Percentiles rank a stretch among this genome's conserved stretches.
Evolutionary conservation across 352 stramenopile genomes (phyloP).

Genomic region (Pythium coloratum): DNA sequence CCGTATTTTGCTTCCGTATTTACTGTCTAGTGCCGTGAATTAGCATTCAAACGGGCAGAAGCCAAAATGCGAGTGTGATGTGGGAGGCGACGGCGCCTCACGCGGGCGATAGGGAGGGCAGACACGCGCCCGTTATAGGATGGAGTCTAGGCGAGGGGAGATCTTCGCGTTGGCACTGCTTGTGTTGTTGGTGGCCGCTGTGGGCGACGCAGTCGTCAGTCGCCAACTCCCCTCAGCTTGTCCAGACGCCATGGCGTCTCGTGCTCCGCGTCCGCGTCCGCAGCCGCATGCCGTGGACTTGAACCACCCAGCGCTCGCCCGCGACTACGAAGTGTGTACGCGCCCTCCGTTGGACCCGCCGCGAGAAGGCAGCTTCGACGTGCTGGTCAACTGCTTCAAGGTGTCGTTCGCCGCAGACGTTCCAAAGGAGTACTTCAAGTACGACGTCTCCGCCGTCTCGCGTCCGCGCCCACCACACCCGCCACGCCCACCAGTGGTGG

Average conservation of each 20-base stretch:
- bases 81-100: background rate
- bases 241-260: background rate
- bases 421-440: slow-evolving; percentile 18
- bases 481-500: background rate
- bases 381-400: slow-evolving; percentile 20
- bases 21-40: background rate
- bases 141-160: background rate
- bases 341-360: background rate
- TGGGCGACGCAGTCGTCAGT: background rate
- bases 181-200: background rate
- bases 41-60: background rate
- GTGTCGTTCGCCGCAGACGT: background rate
- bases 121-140: background rate
- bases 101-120: background rate
- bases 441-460: slow-evolving; percentile 11
- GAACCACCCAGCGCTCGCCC: slow-evolving; percentile 4
- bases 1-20: background rate
- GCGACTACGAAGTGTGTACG: background rate
- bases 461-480: background rate
- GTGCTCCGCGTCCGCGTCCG: background rate
- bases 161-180: background rate
- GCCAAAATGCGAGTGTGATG: background rate
- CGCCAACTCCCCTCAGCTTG: background rate
- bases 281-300: background rate
- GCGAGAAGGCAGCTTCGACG: background rate